Base-by-base conservation (phyloP, 257 asterid genomes). In the Plantago major region DNA sequence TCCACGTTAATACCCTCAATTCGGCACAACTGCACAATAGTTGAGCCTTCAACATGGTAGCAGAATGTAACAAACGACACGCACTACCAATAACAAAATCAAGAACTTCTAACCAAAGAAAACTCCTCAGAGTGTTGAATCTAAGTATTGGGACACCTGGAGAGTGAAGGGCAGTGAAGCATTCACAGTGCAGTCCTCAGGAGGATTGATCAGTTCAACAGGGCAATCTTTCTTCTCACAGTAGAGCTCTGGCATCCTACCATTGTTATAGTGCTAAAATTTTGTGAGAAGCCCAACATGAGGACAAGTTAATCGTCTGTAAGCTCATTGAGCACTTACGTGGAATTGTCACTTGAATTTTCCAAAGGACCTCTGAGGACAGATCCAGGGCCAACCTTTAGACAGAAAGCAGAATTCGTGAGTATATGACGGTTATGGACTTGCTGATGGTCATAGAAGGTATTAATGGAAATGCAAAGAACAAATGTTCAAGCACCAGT, bases 101-200 rank as follows among this genome's bases (percentile, higher is more conserved):
- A 73, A 53, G 67, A 63, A 71, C 78, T 71, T 70, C 69, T 75
- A 65, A 75, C 74, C 71, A 71, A 72, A 69, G 63, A 60, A n/a
- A 68, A 71, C 67, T 69, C 78, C 70, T 75, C 77, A 67, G 65
- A 71, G 71, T 66, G 74, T 63, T 49, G 76, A 79, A 73, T 67
- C 65, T 60, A 64, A 67, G 60, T 69, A 63, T 74, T 65, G 59
- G 66, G 72, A 70, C 77, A 90, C 97, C 97, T 90, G 95, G 69
- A 90, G 87, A 71, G 97, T 87, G 76, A 84, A 84, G 71, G 95
- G 63, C 55, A 90, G 69, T 60, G 97, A 84, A 62, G 84, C 81
- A 74, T 90, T 90, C 71, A 90, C 90, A 63, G 81, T 87, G 88
- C 97, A 90, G 71, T 90, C 94, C 80, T 90, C 97, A 54, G 92